Base-by-base conservation (phyloP, 2,329 filamentous ascomycete genomes). In the Remersonia thermophila region DNA sequence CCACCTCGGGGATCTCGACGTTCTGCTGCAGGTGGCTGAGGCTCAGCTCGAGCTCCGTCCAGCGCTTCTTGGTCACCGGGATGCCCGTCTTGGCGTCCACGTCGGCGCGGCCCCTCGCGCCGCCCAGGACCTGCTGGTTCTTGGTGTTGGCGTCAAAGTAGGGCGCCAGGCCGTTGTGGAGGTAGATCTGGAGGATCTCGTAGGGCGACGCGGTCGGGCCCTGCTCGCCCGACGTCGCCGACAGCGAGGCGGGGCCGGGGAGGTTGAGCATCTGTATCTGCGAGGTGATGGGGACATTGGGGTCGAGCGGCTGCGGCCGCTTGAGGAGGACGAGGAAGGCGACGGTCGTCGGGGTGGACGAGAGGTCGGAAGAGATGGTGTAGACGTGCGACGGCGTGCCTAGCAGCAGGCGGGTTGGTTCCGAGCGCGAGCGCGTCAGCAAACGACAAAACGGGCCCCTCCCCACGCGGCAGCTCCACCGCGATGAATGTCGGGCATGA, bases 71-170 rank as follows among this genome's bases (percentile, higher is more conserved):
- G 14, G 91, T 89, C n/a, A 89, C 85, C 12, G 91, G 86, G 44
- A 98, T 87, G 41, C 91, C 91, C 13, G 85, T 93, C 64, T 93
- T 93, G 30, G 83, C 78, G 53, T 96, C 91, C 34, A 83, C 77
- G 52, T 96, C 87, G 14, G 81, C 74, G 51, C 85, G 77, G 45
- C 77, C 78, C 53, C 83, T 80, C 37, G 68, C 65, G 12, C 77
- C 75, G 53, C 72, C 73, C 39, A 64, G 63, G 34, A 73, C 62
- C 54, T 85, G 81, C 51, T 85, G 80, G 45, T 71, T 81, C 62
- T 86, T 89, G 40, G 87, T 93, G 57, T 86, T 93, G 50, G 87
- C 89, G 66, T 99, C 89, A 56, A 98, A 98, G 61, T 95, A 96
- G 27, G 93, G 91, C 51, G 84, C 85, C 54, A 98, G 67, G 47